Conservation (phyloP, 139 green algal species). For the Volvox africanus region DNA sequence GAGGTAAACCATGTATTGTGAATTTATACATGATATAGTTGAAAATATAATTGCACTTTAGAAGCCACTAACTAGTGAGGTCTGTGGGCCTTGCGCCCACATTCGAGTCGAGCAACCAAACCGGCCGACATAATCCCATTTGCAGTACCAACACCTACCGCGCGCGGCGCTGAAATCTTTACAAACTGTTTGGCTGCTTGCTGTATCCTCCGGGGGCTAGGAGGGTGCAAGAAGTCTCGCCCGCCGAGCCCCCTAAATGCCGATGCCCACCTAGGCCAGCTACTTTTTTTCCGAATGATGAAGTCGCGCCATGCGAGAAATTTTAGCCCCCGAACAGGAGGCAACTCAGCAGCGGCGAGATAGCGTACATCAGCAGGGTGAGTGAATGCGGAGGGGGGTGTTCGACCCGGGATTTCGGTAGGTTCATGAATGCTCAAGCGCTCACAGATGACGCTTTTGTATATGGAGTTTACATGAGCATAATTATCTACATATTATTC, state of each 20-base stretch:
- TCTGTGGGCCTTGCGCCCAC: conserved; percentile 19
- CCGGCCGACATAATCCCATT: not conserved
- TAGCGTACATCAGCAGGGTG: conserved; percentile 20
- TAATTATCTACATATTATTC: not conserved
- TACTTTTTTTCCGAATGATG: conserved; percentile 36
- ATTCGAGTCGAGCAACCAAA: conserved; percentile 24
- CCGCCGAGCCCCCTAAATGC: conserved; percentile 14
- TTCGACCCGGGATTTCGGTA: not conserved
- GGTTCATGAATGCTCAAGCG: not conserved
- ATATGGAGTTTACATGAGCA: not conserved
- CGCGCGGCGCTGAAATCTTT: not conserved
- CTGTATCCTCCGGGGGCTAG: not conserved
- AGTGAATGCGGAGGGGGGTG: not conserved
- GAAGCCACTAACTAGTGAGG: not conserved
- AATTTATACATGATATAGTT: not conserved
- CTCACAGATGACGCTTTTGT: not conserved
- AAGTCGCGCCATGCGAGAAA: conserved; percentile 17
- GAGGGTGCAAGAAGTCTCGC: conserved; percentile 20
- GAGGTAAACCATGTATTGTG: not conserved
- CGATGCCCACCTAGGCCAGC: conserved; percentile 23
- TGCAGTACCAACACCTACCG: not conserved
- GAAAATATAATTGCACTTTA: too few relatives aligned
- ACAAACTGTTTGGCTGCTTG: not conserved
- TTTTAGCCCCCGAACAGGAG: conserved; percentile 11
- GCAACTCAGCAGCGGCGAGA: not conserved